Percentiles rank a stretch among this genome's conserved stretches.
phyloP scores from a whole-genome alignment of 805 yeast genomes.

The Kodamaea fukazawae region DNA sequence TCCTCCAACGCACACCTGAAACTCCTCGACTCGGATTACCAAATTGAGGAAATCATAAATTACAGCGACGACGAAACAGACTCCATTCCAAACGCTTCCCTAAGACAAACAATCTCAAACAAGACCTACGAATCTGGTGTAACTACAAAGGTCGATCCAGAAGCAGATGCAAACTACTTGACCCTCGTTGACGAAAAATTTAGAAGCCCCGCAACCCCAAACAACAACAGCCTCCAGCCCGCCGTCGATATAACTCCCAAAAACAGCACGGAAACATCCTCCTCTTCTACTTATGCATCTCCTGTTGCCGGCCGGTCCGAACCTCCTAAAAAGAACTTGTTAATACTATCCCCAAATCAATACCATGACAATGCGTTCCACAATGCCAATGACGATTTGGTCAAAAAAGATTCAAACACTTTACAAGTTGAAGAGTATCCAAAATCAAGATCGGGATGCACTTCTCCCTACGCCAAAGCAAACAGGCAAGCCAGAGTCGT shows the following conservation, averaged over 20 bases:
- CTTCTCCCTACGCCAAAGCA: constrained; percentile 42
- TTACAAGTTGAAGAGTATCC: constrained; percentile 17
- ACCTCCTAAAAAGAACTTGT: constrained; percentile 27
- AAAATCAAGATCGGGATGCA: constrained; percentile 26
- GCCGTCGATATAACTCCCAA: constrained; percentile 16
- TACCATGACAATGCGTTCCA: constrained; percentile 34
- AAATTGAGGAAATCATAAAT: constrained; percentile 39
- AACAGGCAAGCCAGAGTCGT: constrained; percentile 46
- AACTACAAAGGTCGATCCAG: background rate
- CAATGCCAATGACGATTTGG: constrained; percentile 14
- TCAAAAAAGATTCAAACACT: background rate
- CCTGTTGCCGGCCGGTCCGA: constrained; percentile 4
- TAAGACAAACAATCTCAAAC: constrained; percentile 9
- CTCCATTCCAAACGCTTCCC: constrained; percentile 8
- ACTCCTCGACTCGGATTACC: constrained; percentile 3
- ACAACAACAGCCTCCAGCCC: constrained; percentile 12
- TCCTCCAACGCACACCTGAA: background rate
- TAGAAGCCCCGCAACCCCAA: constrained; percentile 17
- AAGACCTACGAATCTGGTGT: background rate
- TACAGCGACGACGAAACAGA: constrained; percentile 37
- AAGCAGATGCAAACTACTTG: constrained; percentile 1
- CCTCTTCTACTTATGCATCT: constrained; percentile 1
- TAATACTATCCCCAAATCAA: constrained; percentile 40
- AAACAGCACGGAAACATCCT: background rate
- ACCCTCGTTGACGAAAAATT: constrained; percentile 2